Evolutionary conservation across 257 asterid genomes (phyloP).

Genomic region (Nicotiana benthamiana): DNA sequence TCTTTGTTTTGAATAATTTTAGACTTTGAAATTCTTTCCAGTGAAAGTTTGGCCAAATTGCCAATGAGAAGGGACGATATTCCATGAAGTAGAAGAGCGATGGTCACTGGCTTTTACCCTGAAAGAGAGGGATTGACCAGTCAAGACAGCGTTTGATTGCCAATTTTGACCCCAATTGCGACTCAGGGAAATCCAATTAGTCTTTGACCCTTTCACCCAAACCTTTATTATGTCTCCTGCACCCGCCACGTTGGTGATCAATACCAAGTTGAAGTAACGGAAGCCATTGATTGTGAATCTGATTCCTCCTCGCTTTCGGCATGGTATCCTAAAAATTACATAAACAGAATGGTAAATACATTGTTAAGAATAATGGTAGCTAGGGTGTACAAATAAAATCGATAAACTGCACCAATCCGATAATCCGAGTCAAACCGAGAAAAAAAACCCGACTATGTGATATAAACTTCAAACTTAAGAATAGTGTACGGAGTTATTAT

Average conservation of each 20-base stretch:
- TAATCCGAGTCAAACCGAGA: too few relatives aligned
- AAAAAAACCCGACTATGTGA: too few relatives aligned
- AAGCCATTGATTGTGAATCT: conserved; percentile 25
- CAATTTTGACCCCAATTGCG: conserved; percentile 33
- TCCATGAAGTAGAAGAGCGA: conserved; percentile 29
- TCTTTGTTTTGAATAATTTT: neutral
- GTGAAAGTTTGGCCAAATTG: conserved; percentile 31
- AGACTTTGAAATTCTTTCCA: conserved; percentile 22
- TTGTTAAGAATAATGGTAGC: neutral
- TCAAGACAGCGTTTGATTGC: conserved; percentile 15
- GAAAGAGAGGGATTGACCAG: conserved; percentile 24
- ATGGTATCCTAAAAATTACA: conserved; percentile 14
- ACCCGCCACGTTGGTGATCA: conserved; percentile 24
- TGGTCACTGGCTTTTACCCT: conserved; percentile 24
- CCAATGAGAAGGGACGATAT: conserved; percentile 23
- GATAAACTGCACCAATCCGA: too few relatives aligned
- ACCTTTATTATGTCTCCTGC: conserved; percentile 22
- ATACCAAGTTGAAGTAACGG: conserved; percentile 25
- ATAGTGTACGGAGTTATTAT: neutral
- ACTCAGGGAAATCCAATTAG: conserved; percentile 22
- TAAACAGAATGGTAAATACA: neutral
- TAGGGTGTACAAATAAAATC: too few relatives aligned
- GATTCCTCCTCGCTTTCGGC: conserved; percentile 25
- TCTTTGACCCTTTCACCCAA: conserved; percentile 24
- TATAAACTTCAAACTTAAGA: neutral